Evolutionary conservation across 1,139 yeast genomes (phyloP).

Genomic region (Pichia kudriavzevii): DNA sequence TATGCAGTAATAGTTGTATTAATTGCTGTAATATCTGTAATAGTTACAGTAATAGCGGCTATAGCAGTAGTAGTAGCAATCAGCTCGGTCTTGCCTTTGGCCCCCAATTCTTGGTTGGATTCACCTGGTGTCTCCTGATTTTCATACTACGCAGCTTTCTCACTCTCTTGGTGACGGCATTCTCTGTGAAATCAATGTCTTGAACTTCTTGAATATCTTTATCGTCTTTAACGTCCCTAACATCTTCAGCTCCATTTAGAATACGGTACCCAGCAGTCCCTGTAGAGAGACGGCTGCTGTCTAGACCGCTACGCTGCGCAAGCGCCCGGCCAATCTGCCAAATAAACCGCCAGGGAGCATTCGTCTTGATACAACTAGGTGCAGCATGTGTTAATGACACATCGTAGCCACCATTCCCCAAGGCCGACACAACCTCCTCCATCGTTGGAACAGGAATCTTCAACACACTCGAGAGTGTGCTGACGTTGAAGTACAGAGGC

Average conservation of each 20-base stretch:
- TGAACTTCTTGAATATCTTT: slow-evolving; percentile 17
- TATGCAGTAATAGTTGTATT: no score
- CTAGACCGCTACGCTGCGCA: slow-evolving; percentile 41
- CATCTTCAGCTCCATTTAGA: slow-evolving; percentile 31
- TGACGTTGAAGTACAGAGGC: slow-evolving; percentile 80
- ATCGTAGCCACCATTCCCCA: slow-evolving; percentile 77
- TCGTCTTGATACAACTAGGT: slow-evolving; percentile 78
- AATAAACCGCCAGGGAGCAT: slow-evolving; percentile 77
- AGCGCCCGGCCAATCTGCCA: slow-evolving; percentile 70
- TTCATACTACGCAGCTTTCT: slow-evolving; percentile 63
- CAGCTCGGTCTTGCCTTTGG: slow-evolving; percentile 47
- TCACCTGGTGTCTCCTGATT: slow-evolving; percentile 81
- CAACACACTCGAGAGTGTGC: slow-evolving; percentile 64
- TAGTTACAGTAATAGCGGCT: neutral
- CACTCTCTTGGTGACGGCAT: slow-evolving; percentile 47
- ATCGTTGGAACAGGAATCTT: slow-evolving; percentile 82
- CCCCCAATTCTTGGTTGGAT: slow-evolving; percentile 95
- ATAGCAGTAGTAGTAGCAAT: no score
- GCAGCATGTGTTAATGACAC: slow-evolving; percentile 86
- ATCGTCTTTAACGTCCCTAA: slow-evolving; percentile 16
- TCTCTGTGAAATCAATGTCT: slow-evolving; percentile 40
- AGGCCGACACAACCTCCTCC: slow-evolving; percentile 61
- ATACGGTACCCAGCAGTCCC: slow-evolving; percentile 63
- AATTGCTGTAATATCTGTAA: no score
- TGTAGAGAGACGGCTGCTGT: slow-evolving; percentile 35